Evolutionary conservation across 2,329 filamentous ascomycete genomes (phyloP).

Genomic region (Colletotrichum tofieldiae): DNA sequence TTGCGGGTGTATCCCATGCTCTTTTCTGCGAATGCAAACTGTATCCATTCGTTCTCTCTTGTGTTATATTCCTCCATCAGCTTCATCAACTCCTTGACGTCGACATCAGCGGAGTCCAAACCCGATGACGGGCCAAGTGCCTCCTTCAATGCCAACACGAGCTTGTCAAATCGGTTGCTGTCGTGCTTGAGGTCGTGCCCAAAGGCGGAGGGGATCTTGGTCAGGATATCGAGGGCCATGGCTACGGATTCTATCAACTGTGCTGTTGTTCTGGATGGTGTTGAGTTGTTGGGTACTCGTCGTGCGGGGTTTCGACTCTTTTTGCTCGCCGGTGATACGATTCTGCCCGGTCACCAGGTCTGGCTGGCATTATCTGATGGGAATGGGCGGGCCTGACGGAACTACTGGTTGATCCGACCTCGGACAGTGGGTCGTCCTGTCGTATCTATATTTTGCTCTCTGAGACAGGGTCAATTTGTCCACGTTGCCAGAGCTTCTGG

Average conservation of each 20-base stretch:
- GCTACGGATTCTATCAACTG: conserved; percentile 26
- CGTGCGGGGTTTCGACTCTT: conserved; percentile 39
- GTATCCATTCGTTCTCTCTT: conserved; percentile 78
- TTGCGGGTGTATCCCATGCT: conserved; percentile 87
- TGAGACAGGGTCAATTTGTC: conserved; percentile 32
- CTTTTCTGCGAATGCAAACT: conserved; percentile 81
- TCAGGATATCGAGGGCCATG: conserved; percentile 56
- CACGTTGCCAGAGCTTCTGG: conserved; percentile 24
- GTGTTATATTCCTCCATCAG: conserved; percentile 85
- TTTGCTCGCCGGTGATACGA: conserved; percentile 29
- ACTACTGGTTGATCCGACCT: conserved; percentile 42
- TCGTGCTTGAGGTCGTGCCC: conserved; percentile 34
- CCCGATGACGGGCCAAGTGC: conserved; percentile 86
- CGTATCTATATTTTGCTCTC: conserved; percentile 10
- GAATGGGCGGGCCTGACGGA: conserved; percentile 40
- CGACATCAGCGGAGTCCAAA: conserved; percentile 85
- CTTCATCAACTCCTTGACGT: conserved; percentile 78
- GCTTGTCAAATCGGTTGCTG: conserved; percentile 74
- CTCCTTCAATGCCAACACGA: conserved; percentile 81
- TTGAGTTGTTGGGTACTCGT: conserved; percentile 9
- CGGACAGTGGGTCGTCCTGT: conserved; percentile 38
- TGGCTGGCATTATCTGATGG: conserved; percentile 31
- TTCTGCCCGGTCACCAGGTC: conserved; percentile 32
- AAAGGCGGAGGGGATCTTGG: conserved; percentile 46
- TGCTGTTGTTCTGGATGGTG: conserved; percentile 32